Evolutionary conservation across 2,329 filamentous ascomycete species (phyloP).

Genomic region (Geoglossum cookeanum): DNA sequence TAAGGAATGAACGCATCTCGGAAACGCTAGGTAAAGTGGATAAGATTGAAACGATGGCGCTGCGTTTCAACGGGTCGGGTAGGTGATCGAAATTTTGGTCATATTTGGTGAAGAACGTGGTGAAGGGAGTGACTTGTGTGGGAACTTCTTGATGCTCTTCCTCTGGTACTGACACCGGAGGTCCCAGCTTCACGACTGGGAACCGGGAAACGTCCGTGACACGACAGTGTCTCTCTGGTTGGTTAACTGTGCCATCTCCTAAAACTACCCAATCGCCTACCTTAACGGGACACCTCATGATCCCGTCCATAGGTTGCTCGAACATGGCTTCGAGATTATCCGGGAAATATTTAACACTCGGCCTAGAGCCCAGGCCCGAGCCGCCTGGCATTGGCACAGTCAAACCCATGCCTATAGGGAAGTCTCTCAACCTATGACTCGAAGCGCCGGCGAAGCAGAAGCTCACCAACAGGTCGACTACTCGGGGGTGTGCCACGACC

Average conservation of each 20-base stretch:
- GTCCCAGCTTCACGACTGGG: slow-evolving; percentile 23
- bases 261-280: slow-evolving; percentile 35
- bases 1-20: slow-evolving; percentile 27
- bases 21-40: slow-evolving; percentile 41
- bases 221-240: slow-evolving; percentile 26
- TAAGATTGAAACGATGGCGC: slow-evolving; percentile 32
- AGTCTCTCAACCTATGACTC: slow-evolving; percentile 25
- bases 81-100: slow-evolving; percentile 39
- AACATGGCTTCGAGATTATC: background rate
- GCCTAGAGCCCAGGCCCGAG: background rate
- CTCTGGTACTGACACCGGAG: background rate
- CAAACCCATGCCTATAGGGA: slow-evolving; percentile 37
- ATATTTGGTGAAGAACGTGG: slow-evolving; percentile 21
- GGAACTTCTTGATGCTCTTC: background rate
- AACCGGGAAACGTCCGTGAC: slow-evolving; percentile 27
- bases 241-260: slow-evolving; percentile 6
- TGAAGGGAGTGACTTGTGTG: background rate
- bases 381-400: slow-evolving; percentile 25
- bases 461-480: slow-evolving; percentile 68
- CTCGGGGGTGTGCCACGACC: slow-evolving; percentile 56
- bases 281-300: slow-evolving; percentile 17
- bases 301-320: background rate
- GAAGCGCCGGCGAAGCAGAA: slow-evolving; percentile 51
- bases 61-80: slow-evolving; percentile 24
- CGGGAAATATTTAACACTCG: background rate